phyloP scores from a whole-genome alignment of 2,329 filamentous ascomycete genomes.

The Exophiala lecanii-corni region DNA sequence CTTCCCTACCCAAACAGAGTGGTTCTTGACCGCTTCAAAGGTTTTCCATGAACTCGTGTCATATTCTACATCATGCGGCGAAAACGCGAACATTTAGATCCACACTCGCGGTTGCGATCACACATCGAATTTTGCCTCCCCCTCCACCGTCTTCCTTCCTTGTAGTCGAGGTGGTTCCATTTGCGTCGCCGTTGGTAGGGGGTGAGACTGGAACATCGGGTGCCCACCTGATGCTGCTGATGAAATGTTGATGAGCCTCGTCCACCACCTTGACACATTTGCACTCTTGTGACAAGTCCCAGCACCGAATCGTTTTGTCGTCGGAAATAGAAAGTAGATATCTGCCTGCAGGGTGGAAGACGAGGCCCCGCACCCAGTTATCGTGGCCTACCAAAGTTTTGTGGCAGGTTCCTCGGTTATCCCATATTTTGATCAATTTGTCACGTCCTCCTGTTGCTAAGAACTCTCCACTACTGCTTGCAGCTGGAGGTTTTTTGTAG shows the following conservation, averaged over 20 bases:
- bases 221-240: slow-evolving; percentile 84
- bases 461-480: slow-evolving; percentile 74
- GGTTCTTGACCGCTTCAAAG: slow-evolving; percentile 2
- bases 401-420: slow-evolving; percentile 75
- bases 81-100: slow-evolving; percentile 77
- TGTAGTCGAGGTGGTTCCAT: slow-evolving; percentile 33
- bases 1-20: no score
- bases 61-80: slow-evolving; percentile 40
- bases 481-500: slow-evolving; percentile 72
- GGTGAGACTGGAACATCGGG: slow-evolving; percentile 52
- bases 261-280: slow-evolving; percentile 79
- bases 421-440: slow-evolving; percentile 88
- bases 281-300: slow-evolving; percentile 86
- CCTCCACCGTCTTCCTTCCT: slow-evolving; percentile 50
- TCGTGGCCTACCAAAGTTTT: slow-evolving; percentile 84
- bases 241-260: slow-evolving; percentile 77
- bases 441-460: slow-evolving; percentile 85
- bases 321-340: slow-evolving; percentile 82
- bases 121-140: slow-evolving; percentile 68
- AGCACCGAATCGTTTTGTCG: slow-evolving; percentile 88
- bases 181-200: slow-evolving; percentile 20
- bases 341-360: slow-evolving; percentile 89
- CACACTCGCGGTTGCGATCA: slow-evolving; percentile 82
- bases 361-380: slow-evolving; percentile 83
- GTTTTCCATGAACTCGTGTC: neutral